A percentile compares a stretch with the other conserved stretches of the same genome.
phyloP scores from a whole-genome alignment of 768 basidiomycete species.

The Tricholomella constricta region DNA sequence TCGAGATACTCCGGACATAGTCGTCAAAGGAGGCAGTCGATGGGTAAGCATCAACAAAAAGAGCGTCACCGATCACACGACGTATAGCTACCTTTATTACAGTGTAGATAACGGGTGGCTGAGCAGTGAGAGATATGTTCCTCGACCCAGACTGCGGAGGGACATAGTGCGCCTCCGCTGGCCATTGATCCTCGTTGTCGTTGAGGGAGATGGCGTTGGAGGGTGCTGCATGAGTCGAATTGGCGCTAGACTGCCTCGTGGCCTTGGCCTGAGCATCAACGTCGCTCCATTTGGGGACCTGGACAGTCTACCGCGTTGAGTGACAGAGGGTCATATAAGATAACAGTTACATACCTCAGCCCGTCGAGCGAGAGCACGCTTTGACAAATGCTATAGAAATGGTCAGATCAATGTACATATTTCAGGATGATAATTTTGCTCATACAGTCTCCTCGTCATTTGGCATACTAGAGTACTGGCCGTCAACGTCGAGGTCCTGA shows the following conservation, averaged over 20 bases:
- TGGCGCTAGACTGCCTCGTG: no score
- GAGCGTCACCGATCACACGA: conserved; percentile 2
- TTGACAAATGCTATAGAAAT: background rate
- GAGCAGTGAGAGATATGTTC: conserved; percentile 1
- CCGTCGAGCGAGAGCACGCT: background rate
- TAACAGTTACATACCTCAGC: background rate
- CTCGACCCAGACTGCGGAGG: background rate
- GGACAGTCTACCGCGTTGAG: background rate
- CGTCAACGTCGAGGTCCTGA: background rate
- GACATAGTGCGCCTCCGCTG: background rate
- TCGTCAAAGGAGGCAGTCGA: background rate
- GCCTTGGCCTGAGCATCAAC: background rate
- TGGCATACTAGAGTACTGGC: no score
- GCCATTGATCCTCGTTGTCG: background rate
- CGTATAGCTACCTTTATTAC: conserved; percentile 8
- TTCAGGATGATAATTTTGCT: background rate
- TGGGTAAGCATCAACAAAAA: conserved; percentile 5
- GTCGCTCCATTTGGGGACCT: background rate
- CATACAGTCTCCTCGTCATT: background rate
- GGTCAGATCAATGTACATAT: background rate
- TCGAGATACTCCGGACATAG: background rate
- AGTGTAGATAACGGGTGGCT: conserved; percentile 1
- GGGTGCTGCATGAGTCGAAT: no score
- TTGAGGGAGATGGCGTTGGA: background rate
- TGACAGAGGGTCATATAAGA: no score